Percentiles rank a stretch among this genome's conserved stretches.
Evolutionary conservation across 148 eudicot species (phyloP).

Genomic region (Cornus kousa): DNA sequence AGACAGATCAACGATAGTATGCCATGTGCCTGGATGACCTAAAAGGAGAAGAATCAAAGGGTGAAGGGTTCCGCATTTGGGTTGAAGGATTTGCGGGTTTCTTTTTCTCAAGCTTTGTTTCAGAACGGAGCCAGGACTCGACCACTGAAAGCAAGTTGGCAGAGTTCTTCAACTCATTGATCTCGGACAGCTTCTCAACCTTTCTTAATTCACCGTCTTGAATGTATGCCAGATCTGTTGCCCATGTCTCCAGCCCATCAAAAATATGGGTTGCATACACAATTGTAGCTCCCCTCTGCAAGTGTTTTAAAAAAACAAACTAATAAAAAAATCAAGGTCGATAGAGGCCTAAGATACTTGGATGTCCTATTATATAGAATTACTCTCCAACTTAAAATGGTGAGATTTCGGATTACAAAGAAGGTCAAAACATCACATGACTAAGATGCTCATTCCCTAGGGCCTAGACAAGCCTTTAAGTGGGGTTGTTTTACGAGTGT

Average conservation of each 20-base stretch:
- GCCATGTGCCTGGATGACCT: constrained; percentile 93
- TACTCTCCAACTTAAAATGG: no score
- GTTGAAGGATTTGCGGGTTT: constrained; percentile 35
- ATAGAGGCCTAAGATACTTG: no score
- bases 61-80: constrained; percentile 42
- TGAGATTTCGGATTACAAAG: not conserved
- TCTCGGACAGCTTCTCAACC: constrained; percentile 66
- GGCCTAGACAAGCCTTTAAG: not conserved
- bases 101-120: constrained; percentile 77
- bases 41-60: constrained; percentile 78
- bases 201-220: constrained; percentile 76
- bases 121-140: constrained; percentile 87
- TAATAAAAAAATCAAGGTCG: not conserved
- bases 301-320: not conserved
- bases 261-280: constrained; percentile 97
- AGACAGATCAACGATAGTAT: constrained; percentile 61
- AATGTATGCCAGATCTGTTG: constrained; percentile 90
- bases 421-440: not conserved
- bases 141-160: constrained; percentile 84
- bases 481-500: not conserved
- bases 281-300: constrained; percentile 93
- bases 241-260: constrained; percentile 97
- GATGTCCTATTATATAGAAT: not conserved
- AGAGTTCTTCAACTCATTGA: constrained; percentile 58
- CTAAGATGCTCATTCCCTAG: not conserved